These are phyloP conservation scores for Cardiosporidium cionae DNA, from an alignment of 169 alveolate species.

Conservation along the genomic window DNA sequence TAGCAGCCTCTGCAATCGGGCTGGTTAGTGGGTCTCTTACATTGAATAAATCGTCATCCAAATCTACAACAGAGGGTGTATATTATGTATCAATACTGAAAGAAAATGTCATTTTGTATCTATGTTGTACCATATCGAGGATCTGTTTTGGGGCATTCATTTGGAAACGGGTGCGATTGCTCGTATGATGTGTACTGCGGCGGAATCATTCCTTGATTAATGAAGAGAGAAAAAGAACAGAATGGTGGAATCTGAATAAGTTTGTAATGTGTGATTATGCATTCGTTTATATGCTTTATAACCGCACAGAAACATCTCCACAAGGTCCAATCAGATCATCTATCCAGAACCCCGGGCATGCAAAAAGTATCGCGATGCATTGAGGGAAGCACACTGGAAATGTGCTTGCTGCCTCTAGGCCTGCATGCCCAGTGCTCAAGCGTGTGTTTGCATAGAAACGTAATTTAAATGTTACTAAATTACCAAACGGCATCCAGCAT, in stretches of 20 bases:
- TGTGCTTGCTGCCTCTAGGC: constrained; percentile 11
- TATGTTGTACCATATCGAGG: background rate
- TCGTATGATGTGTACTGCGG: constrained; percentile 67
- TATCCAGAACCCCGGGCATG: constrained; percentile 77
- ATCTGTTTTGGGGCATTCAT: constrained; percentile 53
- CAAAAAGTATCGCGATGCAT: constrained; percentile 63
- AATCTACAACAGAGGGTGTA: background rate
- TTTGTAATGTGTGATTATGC: background rate
- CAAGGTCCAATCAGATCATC: constrained; percentile 55
- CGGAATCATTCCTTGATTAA: constrained; percentile 58
- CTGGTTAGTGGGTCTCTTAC: constrained; percentile 4
- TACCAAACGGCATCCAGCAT: constrained; percentile 66
- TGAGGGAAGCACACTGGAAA: constrained; percentile 58
- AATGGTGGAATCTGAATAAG: constrained; percentile 57
- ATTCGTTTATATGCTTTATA: background rate
- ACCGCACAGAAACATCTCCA: constrained; percentile 41
- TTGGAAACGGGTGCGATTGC: constrained; percentile 57
- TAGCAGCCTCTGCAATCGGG: constrained; percentile 10
- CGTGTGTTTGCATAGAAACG: no score
- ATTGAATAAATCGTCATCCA: constrained; percentile 8
- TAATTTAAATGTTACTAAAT: background rate
- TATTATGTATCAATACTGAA: background rate
- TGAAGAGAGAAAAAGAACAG: constrained; percentile 66
- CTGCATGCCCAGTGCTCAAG: background rate
- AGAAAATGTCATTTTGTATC: no score